Evolutionary conservation across 257 asterid species (phyloP), one percentile per base, ranked within the genome.

Genomic region (Nicotiana otophora): DNA sequence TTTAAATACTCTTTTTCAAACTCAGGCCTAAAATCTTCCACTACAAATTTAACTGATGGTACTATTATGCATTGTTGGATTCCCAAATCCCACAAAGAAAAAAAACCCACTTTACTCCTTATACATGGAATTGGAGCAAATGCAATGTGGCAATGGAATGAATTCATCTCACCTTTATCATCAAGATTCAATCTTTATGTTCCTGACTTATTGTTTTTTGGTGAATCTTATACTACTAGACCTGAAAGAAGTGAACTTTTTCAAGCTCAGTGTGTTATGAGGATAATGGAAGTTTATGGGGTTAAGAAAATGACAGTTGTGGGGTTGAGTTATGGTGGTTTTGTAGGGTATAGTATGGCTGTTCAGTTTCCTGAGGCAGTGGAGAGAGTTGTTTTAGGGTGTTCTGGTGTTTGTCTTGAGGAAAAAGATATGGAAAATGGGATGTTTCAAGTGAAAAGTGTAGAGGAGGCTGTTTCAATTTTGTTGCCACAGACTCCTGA

Each of bases 71-170:
- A 93, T 87, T 91, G 64, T 84, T 95, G 99, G 99, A 87, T 82
- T 0, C 99, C 99, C 75, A 89, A 86, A 81, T n/a, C 85, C 81
- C 93, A 63, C 85, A 84, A 87, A 48, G 88, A 87, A 57, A 67
- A 84, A 1, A 93, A 85, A 78, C 93, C 94, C 80, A 89, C 84
- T 30, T 28, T 93, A 7, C 64, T 95, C 78, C 92, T 93, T 66
- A 88, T 93, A 80, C 99, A 95, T 57, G 98, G 98, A 1, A 58
- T 95, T 28, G 98, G 98, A 70, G 94, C 98, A 62, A 93, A 93
- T 87, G 97, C 98, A 74, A 92, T 93, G 95, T 95, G 98, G 99
- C 98, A 94, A 78, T 93, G 97, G 97, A 88, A 87, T 83, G 91
- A 92, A 39, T 90, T 92, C 89, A 84, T 93, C 20, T 88, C 94